These are phyloP conservation scores for Suhomyces bolitotheri DNA, from an alignment of 1,139 yeast genomes.

Conservation along the genomic window DNA sequence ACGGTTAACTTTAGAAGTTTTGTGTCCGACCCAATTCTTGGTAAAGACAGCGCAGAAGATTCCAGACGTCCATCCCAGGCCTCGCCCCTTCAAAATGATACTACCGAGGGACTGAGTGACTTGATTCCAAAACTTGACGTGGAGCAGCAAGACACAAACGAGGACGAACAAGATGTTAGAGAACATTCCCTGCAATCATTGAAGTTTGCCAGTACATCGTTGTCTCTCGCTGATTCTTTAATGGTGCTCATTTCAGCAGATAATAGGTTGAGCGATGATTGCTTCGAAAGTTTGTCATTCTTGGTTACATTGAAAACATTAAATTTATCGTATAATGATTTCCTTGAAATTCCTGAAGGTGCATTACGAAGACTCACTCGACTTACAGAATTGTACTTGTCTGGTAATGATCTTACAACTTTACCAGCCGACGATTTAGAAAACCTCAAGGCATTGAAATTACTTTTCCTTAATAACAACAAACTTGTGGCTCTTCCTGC, in stretches of 20 bases:
- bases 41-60: constrained; percentile 10
- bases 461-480: constrained; percentile 77
- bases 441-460: constrained; percentile 54
- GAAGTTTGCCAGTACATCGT: constrained; percentile 14
- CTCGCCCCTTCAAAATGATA: constrained; percentile 9
- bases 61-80: constrained; percentile 16
- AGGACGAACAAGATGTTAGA: constrained; percentile 3
- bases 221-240: constrained; percentile 53
- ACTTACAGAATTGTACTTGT: constrained; percentile 68
- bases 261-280: constrained; percentile 77
- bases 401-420: constrained; percentile 80
- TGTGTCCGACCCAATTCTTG: constrained; percentile 8
- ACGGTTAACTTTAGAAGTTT: constrained; percentile 27
- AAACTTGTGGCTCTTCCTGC: constrained; percentile 87
- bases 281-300: constrained; percentile 66
- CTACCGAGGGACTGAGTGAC: constrained; percentile 2
- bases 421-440: constrained; percentile 87
- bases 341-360: constrained; percentile 78
- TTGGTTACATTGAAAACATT: constrained; percentile 61
- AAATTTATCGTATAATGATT: constrained; percentile 80
- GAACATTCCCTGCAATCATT: constrained; percentile 13
- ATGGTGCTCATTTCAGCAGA: constrained; percentile 70
- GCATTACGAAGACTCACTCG: constrained; percentile 58
- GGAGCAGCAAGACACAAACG: constrained; percentile 6
- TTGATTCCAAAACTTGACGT: constrained; percentile 2